Percentiles rank a stretch among this genome's conserved stretches.
Conservation (phyloP, 2,329 filamentous ascomycete species). For the Fusarium hainanense region DNA sequence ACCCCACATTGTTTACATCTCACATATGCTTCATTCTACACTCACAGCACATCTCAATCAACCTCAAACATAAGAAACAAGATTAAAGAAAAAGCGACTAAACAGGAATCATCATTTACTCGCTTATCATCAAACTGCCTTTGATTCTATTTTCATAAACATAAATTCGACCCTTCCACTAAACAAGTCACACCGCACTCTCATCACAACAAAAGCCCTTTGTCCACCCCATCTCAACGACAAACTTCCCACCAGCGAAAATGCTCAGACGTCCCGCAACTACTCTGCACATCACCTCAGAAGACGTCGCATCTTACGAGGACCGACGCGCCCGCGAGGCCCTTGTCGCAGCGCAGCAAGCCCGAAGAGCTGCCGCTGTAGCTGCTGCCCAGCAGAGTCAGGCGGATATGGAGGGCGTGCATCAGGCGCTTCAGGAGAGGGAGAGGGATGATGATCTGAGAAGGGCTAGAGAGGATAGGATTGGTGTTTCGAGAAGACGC, state of each 20-base stretch:
- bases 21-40: neutral
- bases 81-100: neutral
- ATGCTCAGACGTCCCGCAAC: constrained; percentile 78
- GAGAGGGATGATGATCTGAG: constrained; percentile 45
- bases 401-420: constrained; percentile 47
- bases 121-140: neutral
- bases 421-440: constrained; percentile 41
- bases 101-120: neutral
- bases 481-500: constrained; percentile 49
- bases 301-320: constrained; percentile 78
- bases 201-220: constrained; percentile 12
- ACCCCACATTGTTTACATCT: constrained; percentile 26
- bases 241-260: neutral
- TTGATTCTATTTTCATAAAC: neutral
- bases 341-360: constrained; percentile 50
- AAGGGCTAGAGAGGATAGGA: constrained; percentile 54
- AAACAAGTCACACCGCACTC: neutral
- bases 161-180: neutral
- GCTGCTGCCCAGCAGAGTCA: constrained; percentile 34
- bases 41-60: constrained; percentile 15
- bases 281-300: constrained; percentile 73
- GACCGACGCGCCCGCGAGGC: constrained; percentile 65
- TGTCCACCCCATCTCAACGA: constrained; percentile 4
- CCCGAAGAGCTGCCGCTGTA: constrained; percentile 42
- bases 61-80: neutral